Base-by-base conservation (phyloP, 1,284 basidiomycete genomes). In the Moesziomyces globuligerus region DNA sequence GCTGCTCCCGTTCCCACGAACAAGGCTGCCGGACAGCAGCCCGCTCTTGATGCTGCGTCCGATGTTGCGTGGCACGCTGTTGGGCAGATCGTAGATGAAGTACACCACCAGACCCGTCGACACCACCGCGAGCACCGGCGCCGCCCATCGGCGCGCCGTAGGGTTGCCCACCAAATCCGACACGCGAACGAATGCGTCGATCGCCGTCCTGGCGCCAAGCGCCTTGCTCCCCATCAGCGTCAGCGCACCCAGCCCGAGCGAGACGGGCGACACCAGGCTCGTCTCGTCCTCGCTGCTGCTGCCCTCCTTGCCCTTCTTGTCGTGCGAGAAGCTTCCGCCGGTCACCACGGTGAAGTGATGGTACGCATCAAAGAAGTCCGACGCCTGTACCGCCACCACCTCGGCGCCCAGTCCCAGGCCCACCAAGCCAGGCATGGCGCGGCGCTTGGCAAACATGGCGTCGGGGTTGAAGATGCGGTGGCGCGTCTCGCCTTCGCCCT, bases 281-380 rank as follows among this genome's bases (percentile, higher is more conserved):
- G 48, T 18, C 47, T 76, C 71, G 10, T 69, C 69, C 10, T 86
- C 84, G 23, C 88, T 87, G n/a, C 87, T 84, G 10, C 86, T 87
- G n/a, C 83, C 83, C 23, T 78, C 72, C 43, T 25, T 78, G 50
- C 25, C 56, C 65, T 17, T 64, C 45, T 64, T 54, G 54, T 74
- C 70, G 26, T 42, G 51, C 26, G 44, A 82, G 83, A 18, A 81
- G 72, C 45, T 78, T 37, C 48, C 51, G 15, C 66, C 72, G 1
- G 75, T 74, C 18, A 80, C 72, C 57, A 66, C 48, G n/a, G 57
- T 58, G 40, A 75, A 68, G 60, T 69, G 76, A 81, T 95, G 89
- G 54, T 91, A 89, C 37, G 92, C 86, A 80, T 98, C 95, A 81
- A 97, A 91, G 41, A 98, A 83, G 83, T 98, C 95, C 68, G 90